Evolutionary conservation across 306 rosid genomes (phyloP).

Genomic region (Cucumis hystrix): DNA sequence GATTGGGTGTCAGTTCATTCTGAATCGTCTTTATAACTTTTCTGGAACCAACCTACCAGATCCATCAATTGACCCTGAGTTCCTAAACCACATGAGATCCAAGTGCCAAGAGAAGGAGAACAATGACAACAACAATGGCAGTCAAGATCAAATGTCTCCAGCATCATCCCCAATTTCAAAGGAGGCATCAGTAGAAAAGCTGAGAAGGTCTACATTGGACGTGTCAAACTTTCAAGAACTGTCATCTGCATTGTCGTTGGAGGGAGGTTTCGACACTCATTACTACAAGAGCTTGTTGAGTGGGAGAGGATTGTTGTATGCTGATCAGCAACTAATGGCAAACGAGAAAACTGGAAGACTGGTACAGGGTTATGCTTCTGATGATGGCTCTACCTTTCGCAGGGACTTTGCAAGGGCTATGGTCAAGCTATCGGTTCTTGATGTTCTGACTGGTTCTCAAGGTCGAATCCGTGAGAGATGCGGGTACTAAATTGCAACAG

Average conservation of each 20-base stretch:
- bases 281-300: conserved; percentile 45
- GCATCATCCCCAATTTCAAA: conserved; percentile 1
- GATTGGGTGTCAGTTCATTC: conserved; percentile 61
- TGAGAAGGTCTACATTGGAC: conserved; percentile 18
- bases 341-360: conserved; percentile 39
- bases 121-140: background rate
- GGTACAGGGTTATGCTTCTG: conserved; percentile 66
- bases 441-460: conserved; percentile 20
- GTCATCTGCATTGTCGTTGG: conserved; percentile 35
- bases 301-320: conserved; percentile 67
- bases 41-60: conserved; percentile 56
- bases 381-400: conserved; percentile 62
- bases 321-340: conserved; percentile 84
- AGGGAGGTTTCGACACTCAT: conserved; percentile 52
- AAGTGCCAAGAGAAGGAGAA: conserved; percentile 23
- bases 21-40: conserved; percentile 49
- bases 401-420: conserved; percentile 58
- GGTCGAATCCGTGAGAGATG: conserved; percentile 23
- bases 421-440: conserved; percentile 57
- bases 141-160: background rate
- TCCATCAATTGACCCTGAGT: conserved; percentile 44
- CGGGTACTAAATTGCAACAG: background rate
- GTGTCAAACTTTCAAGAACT: conserved; percentile 32
- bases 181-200: conserved; percentile 6
- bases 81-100: conserved; percentile 38